Base-by-base conservation (phyloP, 2,329 filamentous ascomycete genomes). In the Penicillium sp. region DNA sequence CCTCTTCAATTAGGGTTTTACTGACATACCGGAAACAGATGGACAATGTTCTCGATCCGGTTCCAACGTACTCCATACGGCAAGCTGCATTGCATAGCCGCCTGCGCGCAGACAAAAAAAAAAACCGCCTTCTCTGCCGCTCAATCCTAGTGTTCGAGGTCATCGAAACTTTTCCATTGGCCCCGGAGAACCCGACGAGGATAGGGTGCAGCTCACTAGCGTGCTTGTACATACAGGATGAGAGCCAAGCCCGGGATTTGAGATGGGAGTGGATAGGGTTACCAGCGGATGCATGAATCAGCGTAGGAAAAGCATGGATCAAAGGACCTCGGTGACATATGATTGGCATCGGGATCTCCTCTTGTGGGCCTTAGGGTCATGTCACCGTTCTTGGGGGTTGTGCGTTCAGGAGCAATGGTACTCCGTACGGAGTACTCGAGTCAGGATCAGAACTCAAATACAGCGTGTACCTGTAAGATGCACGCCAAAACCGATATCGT, bases 81-180 rank as follows among this genome's bases (percentile, higher is more conserved):
- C 38, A 58, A 53, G 52, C 52, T 61, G 59, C 60, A 64, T 60
- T 60, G 54, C 59, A 64, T 62, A 60, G 46, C 54, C 50, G 27
- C 45, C 56, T 63, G 60, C 62, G 62, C 39, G 50, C 53, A 54
- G 58, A 53, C 55, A 36, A 58, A 64, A 56, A 36, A 58, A 64
- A 56, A 51, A 41, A 56, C 45, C 36, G 27, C n/a, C 18, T 38
- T 24, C 31, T 38, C 13, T 44, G 39, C 50, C 50, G 32, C 13
- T 22, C 31, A 32, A 24, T 4, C 31, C 40, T 32, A 6, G 16
- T 31, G 16, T 31, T 38, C 21, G 8, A 29, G 36, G 4, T 5
- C 22, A 18, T 29, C 18, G 27, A 36, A n/a, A 18, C n/a, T n/a
- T 18, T 45, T 18, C 36, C 22, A 54, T 49, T 49, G 58, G 55